phyloP scores from a whole-genome alignment of 768 basidiomycete species.

The Panellus pusillus region DNA sequence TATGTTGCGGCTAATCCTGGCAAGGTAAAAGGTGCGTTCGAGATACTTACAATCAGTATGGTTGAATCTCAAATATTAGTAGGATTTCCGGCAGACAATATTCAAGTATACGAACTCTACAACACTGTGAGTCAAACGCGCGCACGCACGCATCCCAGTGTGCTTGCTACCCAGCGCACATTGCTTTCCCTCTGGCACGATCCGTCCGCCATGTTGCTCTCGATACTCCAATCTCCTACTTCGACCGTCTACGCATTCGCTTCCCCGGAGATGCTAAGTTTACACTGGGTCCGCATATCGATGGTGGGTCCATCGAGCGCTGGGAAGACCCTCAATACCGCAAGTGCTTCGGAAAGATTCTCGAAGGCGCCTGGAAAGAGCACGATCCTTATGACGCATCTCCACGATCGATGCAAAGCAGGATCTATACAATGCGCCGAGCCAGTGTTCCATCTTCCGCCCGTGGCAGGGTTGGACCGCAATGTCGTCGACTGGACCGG shows the following conservation, averaged over 20 bases:
- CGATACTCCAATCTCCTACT: conserved; percentile 67
- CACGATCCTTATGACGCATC: conserved; percentile 54
- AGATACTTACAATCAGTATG: neutral
- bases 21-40: conserved; percentile 45
- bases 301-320: conserved; percentile 53
- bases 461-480: conserved; percentile 63
- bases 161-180: conserved; percentile 56
- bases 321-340: conserved; percentile 52
- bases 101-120: conserved; percentile 76
- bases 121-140: conserved; percentile 60
- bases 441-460: conserved; percentile 53
- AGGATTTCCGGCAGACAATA: conserved; percentile 69
- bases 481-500: conserved; percentile 51
- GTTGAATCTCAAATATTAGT: neutral
- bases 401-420: conserved; percentile 51
- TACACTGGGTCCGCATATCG: conserved; percentile 62
- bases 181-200: conserved; percentile 64
- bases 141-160: conserved; percentile 66
- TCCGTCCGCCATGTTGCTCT: conserved; percentile 43
- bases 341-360: conserved; percentile 41
- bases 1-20: conserved; percentile 52
- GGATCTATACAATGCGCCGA: conserved; percentile 62
- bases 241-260: conserved; percentile 73
- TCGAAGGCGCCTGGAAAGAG: conserved; percentile 45
- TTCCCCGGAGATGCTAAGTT: conserved; percentile 70